Base-by-base conservation (phyloP, 2,329 filamentous ascomycete genomes). In the Thielaviopsis cerberus region DNA sequence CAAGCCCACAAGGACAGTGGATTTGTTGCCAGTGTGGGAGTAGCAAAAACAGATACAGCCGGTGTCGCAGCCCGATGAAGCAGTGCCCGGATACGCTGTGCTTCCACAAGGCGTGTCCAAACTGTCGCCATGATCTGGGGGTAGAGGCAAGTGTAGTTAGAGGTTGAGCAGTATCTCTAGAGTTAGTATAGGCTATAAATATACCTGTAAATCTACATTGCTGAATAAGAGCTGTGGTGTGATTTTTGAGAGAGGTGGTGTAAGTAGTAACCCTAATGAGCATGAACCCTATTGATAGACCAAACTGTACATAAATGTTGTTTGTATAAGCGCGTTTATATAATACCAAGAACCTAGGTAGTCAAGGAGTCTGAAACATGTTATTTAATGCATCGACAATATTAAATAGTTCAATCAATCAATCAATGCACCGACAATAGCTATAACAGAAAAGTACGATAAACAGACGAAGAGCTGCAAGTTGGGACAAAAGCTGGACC, bases 81-180 rank as follows among this genome's bases (percentile, higher is more conserved):
- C 69, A 69, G 13, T 72, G 73, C 61, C 73, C 74, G 10, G 72
- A 78, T 61, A 74, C 73, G 1, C 73, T 77, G 51, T 79, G 76
- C 65, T 76, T 76, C 61, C 76, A 79, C 60, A 66, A 67, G n/a
- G 71, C 76, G 55, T 79, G 76, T 63, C 65, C 67, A 45, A 63
- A 63, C 3, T 78, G 76, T 61, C 67, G 66, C 51, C 61, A 69
- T 11, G 72, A 76, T 59, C 30, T 34, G 24, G 23, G 48, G 7
- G 15, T 23, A 37, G 51, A 24, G 52, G 54, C 17, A n/a, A 4
- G 34, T 1, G 37, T 8, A 11, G 11, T 20, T n/a, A 6, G 6
- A 17, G 20, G 37, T 3, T 45, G 17, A 17, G 4, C 13, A 17
- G 17, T 45, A 17, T 2, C 4, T 20, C 37, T 17, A 45, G 13